Percentiles rank a stretch among this genome's conserved stretches.
Evolutionary conservation across 164 flowering plant genomes (phyloP).

Genomic region (Houttuynia cordata): DNA sequence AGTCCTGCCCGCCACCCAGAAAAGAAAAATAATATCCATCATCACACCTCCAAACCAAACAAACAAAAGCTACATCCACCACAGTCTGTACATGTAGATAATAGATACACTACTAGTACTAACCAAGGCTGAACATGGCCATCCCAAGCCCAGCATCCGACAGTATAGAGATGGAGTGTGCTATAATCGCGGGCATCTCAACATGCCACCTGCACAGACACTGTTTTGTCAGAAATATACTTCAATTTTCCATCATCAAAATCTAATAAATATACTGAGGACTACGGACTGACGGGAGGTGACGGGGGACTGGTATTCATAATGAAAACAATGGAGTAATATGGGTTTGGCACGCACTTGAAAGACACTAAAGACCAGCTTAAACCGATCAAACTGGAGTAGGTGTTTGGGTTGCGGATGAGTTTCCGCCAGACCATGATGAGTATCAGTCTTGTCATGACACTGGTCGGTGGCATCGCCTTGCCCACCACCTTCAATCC

Average conservation of each 20-base stretch:
- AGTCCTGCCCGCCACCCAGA: constrained; percentile 37
- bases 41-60: neutral
- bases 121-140: constrained; percentile 99
- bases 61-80: neutral
- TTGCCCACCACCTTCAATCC: constrained; percentile 4
- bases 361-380: constrained; percentile 81
- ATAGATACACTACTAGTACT: too few species aligned
- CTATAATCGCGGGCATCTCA: constrained; percentile 77
- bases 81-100: too few species aligned
- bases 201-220: constrained; percentile 56
- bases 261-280: neutral
- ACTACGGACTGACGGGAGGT: too few species aligned
- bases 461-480: constrained; percentile 85
- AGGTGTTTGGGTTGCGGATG: constrained; percentile 87
- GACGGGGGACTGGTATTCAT: too few species aligned
- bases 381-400: constrained; percentile 85
- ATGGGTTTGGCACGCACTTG: too few species aligned
- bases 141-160: constrained; percentile 99
- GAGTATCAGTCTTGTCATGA: constrained; percentile 82
- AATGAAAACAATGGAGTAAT: too few species aligned
- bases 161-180: constrained; percentile 75
- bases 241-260: neutral
- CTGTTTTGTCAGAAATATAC: neutral
- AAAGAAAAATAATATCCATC: neutral
- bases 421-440: constrained; percentile 98